phyloP scores from a whole-genome alignment of 2,329 filamentous ascomycete genomes.

The Purpureocillium lavendulum region DNA sequence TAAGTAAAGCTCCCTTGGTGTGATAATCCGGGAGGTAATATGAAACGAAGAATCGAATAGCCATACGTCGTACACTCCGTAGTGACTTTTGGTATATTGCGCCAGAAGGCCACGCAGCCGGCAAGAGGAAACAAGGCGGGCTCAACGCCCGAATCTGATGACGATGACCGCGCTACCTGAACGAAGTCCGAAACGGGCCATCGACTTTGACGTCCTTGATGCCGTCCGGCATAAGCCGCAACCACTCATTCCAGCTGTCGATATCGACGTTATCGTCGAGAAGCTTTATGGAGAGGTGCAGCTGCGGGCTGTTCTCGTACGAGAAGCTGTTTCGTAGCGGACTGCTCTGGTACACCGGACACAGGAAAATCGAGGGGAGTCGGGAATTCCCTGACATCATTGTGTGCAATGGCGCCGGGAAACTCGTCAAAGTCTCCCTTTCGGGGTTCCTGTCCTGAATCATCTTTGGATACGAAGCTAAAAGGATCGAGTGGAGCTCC shows the following conservation, averaged over 20 bases:
- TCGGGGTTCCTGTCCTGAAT: slow-evolving; percentile 41
- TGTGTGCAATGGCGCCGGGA: slow-evolving; percentile 46
- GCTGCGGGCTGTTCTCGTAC: slow-evolving; percentile 35
- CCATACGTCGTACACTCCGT: neutral
- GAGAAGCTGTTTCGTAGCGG: slow-evolving; percentile 28
- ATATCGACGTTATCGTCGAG: slow-evolving; percentile 42
- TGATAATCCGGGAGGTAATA: neutral
- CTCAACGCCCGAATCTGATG: neutral
- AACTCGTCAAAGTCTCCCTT: slow-evolving; percentile 36
- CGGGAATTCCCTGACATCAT: slow-evolving; percentile 45
- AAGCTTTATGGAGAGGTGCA: slow-evolving; percentile 42
- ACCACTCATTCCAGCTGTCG: slow-evolving; percentile 49
- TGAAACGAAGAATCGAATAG: slow-evolving; percentile 3
- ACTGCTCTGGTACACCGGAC: slow-evolving; percentile 36
- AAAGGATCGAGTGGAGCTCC: slow-evolving; percentile 45
- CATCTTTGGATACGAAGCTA: slow-evolving; percentile 43
- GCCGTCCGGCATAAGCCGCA: slow-evolving; percentile 49
- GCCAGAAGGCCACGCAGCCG: neutral
- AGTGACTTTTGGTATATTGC: neutral
- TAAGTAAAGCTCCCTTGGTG: slow-evolving; percentile 1
- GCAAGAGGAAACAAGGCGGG: neutral
- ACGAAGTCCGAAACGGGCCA: slow-evolving; percentile 30
- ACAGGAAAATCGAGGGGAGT: slow-evolving; percentile 47
- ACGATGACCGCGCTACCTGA: slow-evolving; percentile 9
- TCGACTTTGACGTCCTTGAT: slow-evolving; percentile 48